Evolutionary conservation across 2,329 filamentous ascomycete genomes (phyloP).

Genomic region (Tolypocladium pustulatum): DNA sequence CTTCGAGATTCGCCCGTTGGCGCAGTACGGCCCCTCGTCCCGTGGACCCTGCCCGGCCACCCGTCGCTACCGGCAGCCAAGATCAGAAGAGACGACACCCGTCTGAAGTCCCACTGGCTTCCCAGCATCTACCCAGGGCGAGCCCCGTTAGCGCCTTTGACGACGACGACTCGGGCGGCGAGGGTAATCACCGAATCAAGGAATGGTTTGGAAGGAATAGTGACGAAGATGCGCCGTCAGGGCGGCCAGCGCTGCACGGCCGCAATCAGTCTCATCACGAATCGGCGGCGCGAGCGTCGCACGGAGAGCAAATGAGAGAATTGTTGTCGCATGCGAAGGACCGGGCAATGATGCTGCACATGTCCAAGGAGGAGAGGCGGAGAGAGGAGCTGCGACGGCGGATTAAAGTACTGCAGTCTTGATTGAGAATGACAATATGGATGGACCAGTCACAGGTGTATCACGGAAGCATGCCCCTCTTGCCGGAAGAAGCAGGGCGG

Average conservation of each 20-base stretch:
- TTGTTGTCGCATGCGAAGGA: slow-evolving; percentile 14
- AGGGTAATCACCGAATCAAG: slow-evolving; percentile 6
- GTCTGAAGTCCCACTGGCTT: not conserved
- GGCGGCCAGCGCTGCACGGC: not conserved
- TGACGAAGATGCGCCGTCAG: not conserved
- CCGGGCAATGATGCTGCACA: slow-evolving; percentile 9
- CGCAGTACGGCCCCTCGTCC: slow-evolving; percentile 10
- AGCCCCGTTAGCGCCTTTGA: slow-evolving; percentile 19
- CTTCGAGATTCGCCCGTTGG: slow-evolving; percentile 16
- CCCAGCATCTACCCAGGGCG: not conserved
- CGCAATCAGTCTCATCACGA: not conserved
- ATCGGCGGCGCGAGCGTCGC: not conserved
- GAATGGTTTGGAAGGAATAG: slow-evolving; percentile 6
- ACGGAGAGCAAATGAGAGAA: slow-evolving; percentile 1
- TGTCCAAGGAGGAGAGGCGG: slow-evolving; percentile 19
- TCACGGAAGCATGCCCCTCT: not conserved
- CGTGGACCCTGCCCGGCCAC: not conserved
- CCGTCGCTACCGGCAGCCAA: not conserved
- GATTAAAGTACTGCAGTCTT: slow-evolving; percentile 20
- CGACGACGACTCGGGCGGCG: slow-evolving; percentile 20
- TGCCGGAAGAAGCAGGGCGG: not conserved
- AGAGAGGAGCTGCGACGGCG: slow-evolving; percentile 23
- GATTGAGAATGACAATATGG: not conserved
- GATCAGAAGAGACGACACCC: not conserved
- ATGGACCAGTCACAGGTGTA: not conserved